Base-by-base conservation (phyloP, 148 eudicot genomes). In the Vaccinium corymbosum region DNA sequence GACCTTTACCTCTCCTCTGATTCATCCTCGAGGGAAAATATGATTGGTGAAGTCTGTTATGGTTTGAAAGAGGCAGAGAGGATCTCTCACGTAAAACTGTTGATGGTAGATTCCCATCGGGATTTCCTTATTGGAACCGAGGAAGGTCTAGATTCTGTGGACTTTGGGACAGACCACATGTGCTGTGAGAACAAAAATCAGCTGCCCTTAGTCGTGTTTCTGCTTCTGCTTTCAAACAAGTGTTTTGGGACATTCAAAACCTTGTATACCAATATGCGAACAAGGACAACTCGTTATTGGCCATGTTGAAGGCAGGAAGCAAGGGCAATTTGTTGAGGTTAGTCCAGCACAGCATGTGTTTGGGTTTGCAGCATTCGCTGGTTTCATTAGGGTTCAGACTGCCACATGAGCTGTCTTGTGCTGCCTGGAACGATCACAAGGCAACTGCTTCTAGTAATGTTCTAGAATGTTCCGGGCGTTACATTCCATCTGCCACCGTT, bases 281-380 rank as follows among this genome's bases (percentile, higher is more conserved):
- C 22, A 81, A 77, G 42, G 89, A 86, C 12, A 97, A 97, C 84
- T 93, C 98, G 3, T 85, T 97, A 62, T 32, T 97, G 84, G 89
- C 91, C 20, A 97, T 97, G 93, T 85, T 94, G 74, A 94, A 93
- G 66, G 91, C 99, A 32, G 99, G 99, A 74, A 94, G 97, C 89
- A 93, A 94, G 89, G 95, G 99, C 29, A 94, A 88, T 84, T 70
- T 93, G 80, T 56, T 87, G 79, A 92, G 91, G 81, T 77, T 94
- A 61, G 97, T 92, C 83, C 99, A 97, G 83, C 99, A 97, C 75
- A 89, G 94, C 86, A 90, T 97, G 95, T 97, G 97, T 70, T 76
- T 97, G 32, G 99, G 99, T 27, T 86, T 94, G 88, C 97, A 94
- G 83, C 94, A 94, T 80, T 91, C 99, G 0, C 80, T 91, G 81